Base-by-base conservation (phyloP, 495 filamentous ascomycete species). In the Xylaria palmicola region DNA sequence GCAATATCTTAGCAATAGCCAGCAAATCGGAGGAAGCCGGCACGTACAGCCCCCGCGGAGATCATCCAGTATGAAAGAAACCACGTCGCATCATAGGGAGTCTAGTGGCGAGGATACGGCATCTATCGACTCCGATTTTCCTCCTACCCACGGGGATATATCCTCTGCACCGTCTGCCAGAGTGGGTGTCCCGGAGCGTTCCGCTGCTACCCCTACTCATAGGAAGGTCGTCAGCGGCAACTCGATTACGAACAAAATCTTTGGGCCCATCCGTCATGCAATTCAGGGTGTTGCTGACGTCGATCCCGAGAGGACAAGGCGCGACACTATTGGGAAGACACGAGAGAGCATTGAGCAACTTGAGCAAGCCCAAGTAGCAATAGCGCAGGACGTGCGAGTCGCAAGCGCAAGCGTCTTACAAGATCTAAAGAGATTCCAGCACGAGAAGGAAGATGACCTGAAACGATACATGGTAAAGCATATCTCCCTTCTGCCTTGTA, bases 281-380 rank as follows among this genome's bases (percentile, higher is more conserved):
- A 89, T 97, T 26, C 92, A 97, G 70, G 95, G 95, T 17, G 92
- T 97, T 68, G 92, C 93, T 3, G 94, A 98, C 72, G 90, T 93
- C 29, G 94, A 98, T 68, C 94, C 94, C 0, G 95, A 97, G 78
- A 79, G 91, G 55, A 97, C 92, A 32, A 82, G 94, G 56, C 83
- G 95, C 37, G 94, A 98, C 72, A 90, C 90, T 59, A 96, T 98
- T 58, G 92, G 92, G 4, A 97, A 97, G 79, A 98, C 94, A 3
- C 86, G 86, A 60, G 94, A 98, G 74, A 77, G 75, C 6, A 81
- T 87, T 27, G 70, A 68, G 19, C 79, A 97, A 82, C 80, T 98
- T 26, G 92, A 97, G 73, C 90, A 93, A 79, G 94, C 94, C 1
- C 82, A 96, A 43, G 81, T 87, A 30, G 94, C 91, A 2, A 88